Base-by-base conservation (phyloP, 169 alveolate species). In the Plasmodium cynomolgi region DNA sequence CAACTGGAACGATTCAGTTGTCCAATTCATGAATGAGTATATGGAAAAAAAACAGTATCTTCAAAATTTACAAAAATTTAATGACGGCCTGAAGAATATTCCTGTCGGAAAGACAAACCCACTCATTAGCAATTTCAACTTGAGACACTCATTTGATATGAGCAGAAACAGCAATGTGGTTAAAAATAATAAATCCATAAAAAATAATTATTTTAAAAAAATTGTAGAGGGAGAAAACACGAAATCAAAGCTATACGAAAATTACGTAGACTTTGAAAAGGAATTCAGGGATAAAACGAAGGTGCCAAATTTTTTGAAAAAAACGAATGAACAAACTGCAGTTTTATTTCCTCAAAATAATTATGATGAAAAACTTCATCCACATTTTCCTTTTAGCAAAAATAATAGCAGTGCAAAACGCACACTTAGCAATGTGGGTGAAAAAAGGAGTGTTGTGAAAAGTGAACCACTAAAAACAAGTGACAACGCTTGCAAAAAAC, bases 241-340 rank as follows among this genome's bases (percentile, higher is more conserved):
- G 29, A 88, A 88, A 88, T 62, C 82, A 62, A 68, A 88, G 37
- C 44, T 88, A 54, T 88, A 88, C 72, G 91, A 88, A 88, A 79
- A 80, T 62, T 79, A 79, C 13, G 34, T 41, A 33, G 75, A 79
- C 23, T 80, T 88, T 62, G 94, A 88, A 41, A 79, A 88, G 37
- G 83, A 79, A 56, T 68, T 80, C 15, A 79, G 44, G 44, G 73
- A n/a, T 88, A 68, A 79, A 88, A 86, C 54, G 39, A 11, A 8
- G 17, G 23, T 44, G 26, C 47, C 50, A 85, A 56, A 50, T 15
- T 5, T 13, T 85, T 5, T 37, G 29, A 41, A 85, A 50, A 54
- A 74, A 13, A 50, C n/a, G 7, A 84, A 17, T 47, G 80, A 47
- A 31, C 34, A 74, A 47, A 1, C 11, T 29, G 72, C 7, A 44